Evolutionary conservation across 1,284 basidiomycete genomes (phyloP).

Genomic region (Grifola frondosa): DNA sequence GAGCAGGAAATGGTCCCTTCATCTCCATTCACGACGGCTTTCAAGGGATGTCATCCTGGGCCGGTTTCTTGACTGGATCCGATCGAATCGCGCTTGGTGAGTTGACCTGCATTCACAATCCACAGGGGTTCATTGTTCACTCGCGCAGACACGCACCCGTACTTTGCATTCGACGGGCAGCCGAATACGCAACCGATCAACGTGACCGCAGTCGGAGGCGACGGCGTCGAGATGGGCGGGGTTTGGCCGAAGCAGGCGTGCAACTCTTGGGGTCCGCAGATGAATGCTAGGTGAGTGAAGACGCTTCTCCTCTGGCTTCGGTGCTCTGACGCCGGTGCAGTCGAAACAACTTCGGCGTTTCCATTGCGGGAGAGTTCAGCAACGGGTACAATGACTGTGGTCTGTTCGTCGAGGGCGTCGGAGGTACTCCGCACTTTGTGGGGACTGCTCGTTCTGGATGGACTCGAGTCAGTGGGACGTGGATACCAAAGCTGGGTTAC

Average conservation of each 20-base stretch:
- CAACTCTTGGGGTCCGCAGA: conserved; percentile 47
- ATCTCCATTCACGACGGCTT: conserved; percentile 55
- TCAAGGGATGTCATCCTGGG: conserved; percentile 37
- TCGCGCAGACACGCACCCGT: conserved; percentile 47
- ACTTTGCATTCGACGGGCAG: conserved; percentile 41
- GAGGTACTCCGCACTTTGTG: conserved; percentile 38
- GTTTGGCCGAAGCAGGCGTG: conserved; percentile 40
- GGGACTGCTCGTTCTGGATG: conserved; percentile 58
- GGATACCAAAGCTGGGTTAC: conserved; percentile 55
- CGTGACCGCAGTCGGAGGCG: conserved; percentile 30
- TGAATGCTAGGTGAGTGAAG: conserved; percentile 56
- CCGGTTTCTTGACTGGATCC: conserved; percentile 51
- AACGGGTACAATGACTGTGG: conserved; percentile 50
- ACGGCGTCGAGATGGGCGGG: conserved; percentile 29
- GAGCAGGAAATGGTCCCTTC: conserved; percentile 55
- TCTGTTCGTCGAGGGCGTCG: conserved; percentile 46
- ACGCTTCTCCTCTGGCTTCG: conserved; percentile 32
- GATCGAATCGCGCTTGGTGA: conserved; percentile 56
- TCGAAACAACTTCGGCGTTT: conserved; percentile 46
- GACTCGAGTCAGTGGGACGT: conserved; percentile 60
- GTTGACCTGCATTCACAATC: background rate
- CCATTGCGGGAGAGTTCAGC: conserved; percentile 51
- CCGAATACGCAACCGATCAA: conserved; percentile 36
- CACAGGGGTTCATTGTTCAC: too few species aligned
- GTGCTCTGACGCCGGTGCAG: conserved; percentile 27